Conservation (phyloP, 495 filamentous ascomycete species). For the Podospora fimiseda region DNA sequence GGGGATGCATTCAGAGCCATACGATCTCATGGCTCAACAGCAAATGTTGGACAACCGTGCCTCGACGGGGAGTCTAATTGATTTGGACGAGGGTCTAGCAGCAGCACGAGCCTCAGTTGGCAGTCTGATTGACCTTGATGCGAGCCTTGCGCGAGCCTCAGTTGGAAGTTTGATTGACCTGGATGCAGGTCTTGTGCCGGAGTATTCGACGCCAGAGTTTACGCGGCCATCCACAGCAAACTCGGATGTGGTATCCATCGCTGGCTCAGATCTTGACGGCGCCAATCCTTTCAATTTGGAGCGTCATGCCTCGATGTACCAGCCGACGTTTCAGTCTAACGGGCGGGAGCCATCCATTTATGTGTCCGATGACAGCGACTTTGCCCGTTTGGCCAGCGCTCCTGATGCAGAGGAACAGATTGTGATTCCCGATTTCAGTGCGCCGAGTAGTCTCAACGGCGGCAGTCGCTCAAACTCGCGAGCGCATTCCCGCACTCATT, state of each 20-base stretch:
- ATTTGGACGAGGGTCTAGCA: conserved; percentile 1
- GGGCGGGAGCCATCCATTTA: conserved; percentile 47
- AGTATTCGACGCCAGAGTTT: conserved; percentile 19
- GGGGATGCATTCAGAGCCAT: conserved; percentile 37
- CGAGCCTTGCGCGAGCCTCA: not conserved
- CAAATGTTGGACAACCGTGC: conserved; percentile 28
- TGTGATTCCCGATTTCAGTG: conserved; percentile 8
- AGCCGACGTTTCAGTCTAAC: conserved; percentile 23
- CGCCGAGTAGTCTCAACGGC: conserved; percentile 3
- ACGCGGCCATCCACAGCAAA: conserved; percentile 48
- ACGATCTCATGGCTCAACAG: conserved; percentile 26
- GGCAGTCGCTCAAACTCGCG: conserved; percentile 5
- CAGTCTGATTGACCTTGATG: conserved; percentile 22
- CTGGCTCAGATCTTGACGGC: conserved; percentile 41
- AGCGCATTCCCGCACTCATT: not conserved
- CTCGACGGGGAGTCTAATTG: conserved; percentile 35
- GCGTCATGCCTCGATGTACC: conserved; percentile 47
- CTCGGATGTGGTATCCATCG: conserved; percentile 42
- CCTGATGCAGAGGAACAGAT: conserved; percentile 5
- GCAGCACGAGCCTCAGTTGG: conserved; percentile 20
- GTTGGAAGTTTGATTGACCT: conserved; percentile 35
- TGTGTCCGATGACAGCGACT: conserved; percentile 44
- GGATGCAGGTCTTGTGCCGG: conserved; percentile 38
- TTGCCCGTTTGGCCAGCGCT: conserved; percentile 21
- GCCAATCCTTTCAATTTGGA: conserved; percentile 50